Percentiles rank a stretch among this genome's conserved stretches.
These are phyloP conservation scores for Penicillium goetzii DNA, from an alignment of 495 filamentous ascomycete species.

Conservation along the genomic window DNA sequence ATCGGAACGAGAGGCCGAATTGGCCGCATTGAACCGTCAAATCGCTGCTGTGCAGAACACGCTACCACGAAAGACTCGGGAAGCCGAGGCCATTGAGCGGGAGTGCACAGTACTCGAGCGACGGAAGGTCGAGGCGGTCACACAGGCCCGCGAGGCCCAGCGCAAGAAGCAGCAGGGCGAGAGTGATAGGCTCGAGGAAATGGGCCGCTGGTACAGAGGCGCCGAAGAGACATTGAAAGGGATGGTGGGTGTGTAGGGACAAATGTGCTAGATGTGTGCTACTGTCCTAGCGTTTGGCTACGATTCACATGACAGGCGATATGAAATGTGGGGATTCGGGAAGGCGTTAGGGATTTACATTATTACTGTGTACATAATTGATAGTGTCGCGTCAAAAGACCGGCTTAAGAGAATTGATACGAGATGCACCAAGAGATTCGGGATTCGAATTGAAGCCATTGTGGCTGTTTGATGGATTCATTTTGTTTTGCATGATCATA, in stretches of 20 bases:
- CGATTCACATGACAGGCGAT: background rate
- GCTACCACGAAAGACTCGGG: conserved; percentile 72
- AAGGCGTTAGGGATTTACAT: background rate
- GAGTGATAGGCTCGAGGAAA: conserved; percentile 80
- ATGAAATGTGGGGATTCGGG: background rate
- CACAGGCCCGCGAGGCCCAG: conserved; percentile 77
- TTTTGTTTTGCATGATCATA: conserved; percentile 51
- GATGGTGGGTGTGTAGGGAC: conserved; percentile 60
- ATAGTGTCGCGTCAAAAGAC: background rate
- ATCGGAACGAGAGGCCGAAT: conserved; percentile 62
- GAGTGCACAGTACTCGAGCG: conserved; percentile 74
- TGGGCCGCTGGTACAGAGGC: conserved; percentile 79
- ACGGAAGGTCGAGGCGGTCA: conserved; percentile 66
- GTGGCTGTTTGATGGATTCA: conserved; percentile 45
- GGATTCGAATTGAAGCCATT: conserved; percentile 42
- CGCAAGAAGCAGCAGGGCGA: conserved; percentile 74
- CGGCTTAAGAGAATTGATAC: background rate
- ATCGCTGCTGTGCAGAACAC: conserved; percentile 65
- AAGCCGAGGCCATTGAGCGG: conserved; percentile 69
- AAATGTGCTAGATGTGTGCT: background rate
- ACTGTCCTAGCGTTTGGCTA: background rate
- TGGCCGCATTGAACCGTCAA: conserved; percentile 68
- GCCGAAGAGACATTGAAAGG: conserved; percentile 69
- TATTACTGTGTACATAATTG: background rate
- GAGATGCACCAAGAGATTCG: conserved; percentile 22